Evolutionary conservation across 2,329 filamentous ascomycete genomes (phyloP), one percentile per base, ranked within the genome.

Genomic region (Chrysoporthe cubensis): DNA sequence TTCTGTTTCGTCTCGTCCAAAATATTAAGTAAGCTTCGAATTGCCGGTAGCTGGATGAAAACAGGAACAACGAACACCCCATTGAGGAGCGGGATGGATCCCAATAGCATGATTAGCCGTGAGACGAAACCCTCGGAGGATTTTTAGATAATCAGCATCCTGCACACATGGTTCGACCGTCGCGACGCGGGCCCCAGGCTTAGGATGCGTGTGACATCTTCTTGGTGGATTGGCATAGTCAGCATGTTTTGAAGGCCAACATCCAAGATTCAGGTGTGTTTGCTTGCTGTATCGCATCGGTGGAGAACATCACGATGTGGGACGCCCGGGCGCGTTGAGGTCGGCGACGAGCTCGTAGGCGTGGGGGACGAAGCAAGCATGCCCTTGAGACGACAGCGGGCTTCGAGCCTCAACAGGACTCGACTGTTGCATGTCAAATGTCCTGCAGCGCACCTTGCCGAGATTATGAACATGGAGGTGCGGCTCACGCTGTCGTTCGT

Each of bases 201-300:
- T 37, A 26, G 21, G 11, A 26, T 32, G 26, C 7, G 26, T 40
- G 54, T 5, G 34, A 46, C 34, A 18, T 18, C 18, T 37, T 26
- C n/a, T 13, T 9, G 11, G 11, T 18, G 44, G 26, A 16, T 40
- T 11, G 11, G 37, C 5, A 9, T 37, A 1, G 32, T n/a, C 48
- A 52, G 32, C 16, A 21, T 34, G 16, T 42, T 48, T 37, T 52
- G 48, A 26, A 34, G 6, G 32, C 2, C 2, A 40, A 54, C 3
- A 26, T 26, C 48, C 61, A 54, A 54, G 61, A 18, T 46, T 13
- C 62, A 57, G 26, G 43, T 32, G 50, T 64, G 21, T 56, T 57
- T 57, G 57, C 57, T 56, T 52, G 18, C 32, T 64, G 62, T 64
- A n/a, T 56, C 62, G 62, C 26, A 44, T 13, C 6, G 34, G 61